Evolutionary conservation across 768 basidiomycete genomes (phyloP).

Genomic region (Tulasnella sp.): DNA sequence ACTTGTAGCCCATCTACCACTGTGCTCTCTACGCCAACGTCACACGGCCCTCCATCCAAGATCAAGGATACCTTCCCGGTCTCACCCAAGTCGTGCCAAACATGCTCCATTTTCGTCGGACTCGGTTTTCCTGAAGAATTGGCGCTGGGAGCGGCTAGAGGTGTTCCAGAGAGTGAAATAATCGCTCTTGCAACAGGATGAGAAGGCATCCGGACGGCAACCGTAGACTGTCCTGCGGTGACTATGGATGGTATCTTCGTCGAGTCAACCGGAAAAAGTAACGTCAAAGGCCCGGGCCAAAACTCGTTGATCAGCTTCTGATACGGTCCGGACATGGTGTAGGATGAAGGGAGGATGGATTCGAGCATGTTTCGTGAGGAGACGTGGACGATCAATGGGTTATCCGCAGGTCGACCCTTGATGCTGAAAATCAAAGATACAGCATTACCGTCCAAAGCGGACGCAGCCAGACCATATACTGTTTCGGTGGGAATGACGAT

Average conservation of each 20-base stretch:
- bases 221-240: slow-evolving; percentile 67
- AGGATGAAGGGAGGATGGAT: slow-evolving; percentile 57
- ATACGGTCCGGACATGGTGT: slow-evolving; percentile 54
- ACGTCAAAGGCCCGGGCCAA: slow-evolving; percentile 92
- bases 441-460: slow-evolving; percentile 45
- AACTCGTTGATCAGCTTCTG: slow-evolving; percentile 65
- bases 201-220: slow-evolving; percentile 88
- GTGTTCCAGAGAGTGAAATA: slow-evolving; percentile 60
- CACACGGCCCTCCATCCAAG: slow-evolving; percentile 85
- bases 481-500: slow-evolving; percentile 97
- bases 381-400: slow-evolving; percentile 95
- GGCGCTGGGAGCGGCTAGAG: slow-evolving; percentile 90
- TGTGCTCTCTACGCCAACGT: slow-evolving; percentile 89
- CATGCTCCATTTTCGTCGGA: slow-evolving; percentile 83
- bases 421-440: slow-evolving; percentile 67
- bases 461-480: slow-evolving; percentile 93
- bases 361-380: slow-evolving; percentile 75
- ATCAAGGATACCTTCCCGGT: slow-evolving; percentile 60
- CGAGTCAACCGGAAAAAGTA: slow-evolving; percentile 73
- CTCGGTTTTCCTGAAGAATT: slow-evolving; percentile 92
- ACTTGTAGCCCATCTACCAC: slow-evolving; percentile 77
- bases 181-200: slow-evolving; percentile 88
- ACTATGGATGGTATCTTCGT: slow-evolving; percentile 57
- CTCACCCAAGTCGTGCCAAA: slow-evolving; percentile 55
- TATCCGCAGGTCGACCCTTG: slow-evolving; percentile 90